Conservation (phyloP, 345 rosid genomes). For the Sisymbrium altissimum region DNA sequence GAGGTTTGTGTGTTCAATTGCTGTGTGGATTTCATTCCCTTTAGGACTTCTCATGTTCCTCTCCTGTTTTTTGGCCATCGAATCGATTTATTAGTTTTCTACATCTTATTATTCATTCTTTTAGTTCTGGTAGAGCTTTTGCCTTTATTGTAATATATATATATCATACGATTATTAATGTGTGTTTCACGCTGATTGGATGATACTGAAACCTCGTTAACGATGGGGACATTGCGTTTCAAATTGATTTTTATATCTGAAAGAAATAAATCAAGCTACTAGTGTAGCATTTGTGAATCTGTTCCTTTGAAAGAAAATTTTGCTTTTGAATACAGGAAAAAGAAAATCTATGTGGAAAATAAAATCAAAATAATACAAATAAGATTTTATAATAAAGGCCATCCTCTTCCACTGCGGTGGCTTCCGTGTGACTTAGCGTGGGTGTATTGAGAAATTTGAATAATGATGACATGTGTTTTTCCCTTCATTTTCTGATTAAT, state of each 20-base stretch:
- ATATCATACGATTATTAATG: neutral
- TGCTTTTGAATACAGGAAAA: neutral
- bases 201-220: neutral
- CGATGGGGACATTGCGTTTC: neutral
- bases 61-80: neutral
- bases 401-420: neutral
- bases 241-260: neutral
- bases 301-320: neutral
- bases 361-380: neutral
- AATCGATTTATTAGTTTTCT: neutral
- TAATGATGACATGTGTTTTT: neutral
- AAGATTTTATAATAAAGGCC: neutral
- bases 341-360: neutral
- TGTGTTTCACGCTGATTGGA: neutral
- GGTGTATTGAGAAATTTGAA: neutral
- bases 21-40: neutral
- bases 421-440: neutral
- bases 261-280: neutral
- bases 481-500: constrained; percentile 54
- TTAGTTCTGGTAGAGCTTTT: constrained; percentile 2
- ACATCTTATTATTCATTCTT: neutral
- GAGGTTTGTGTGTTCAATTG: neutral
- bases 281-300: neutral
- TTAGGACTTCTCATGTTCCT: neutral
- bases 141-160: neutral